Evolutionary conservation across 129 eudicot species (phyloP), one percentile per base, ranked within the genome.

Genomic region (Oenanthe sinensis): DNA sequence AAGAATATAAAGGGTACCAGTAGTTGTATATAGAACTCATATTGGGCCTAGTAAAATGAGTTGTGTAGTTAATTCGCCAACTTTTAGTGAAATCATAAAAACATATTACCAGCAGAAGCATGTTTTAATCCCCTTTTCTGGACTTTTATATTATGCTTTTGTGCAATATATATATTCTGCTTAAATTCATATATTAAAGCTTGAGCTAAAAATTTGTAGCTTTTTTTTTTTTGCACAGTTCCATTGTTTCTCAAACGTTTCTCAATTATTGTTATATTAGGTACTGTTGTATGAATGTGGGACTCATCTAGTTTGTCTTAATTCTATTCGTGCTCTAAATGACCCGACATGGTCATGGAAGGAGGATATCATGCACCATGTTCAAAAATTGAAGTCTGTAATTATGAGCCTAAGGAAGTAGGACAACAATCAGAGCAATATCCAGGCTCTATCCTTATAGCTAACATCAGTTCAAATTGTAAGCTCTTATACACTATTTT

Each of bases 201-300:
- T 60, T 60, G 13, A 60, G 33, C 68, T 12, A 24, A 8, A 60
- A 10, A n/a, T 8, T 28, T 55, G 65, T 55, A 55, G 68, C 4
- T 60, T 24, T 60, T 60, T 10, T 13, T 48, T 13, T 48, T 17
- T 30, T 13, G 22, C 42, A 30, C 72, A 67, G 42, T 33, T 67
- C 72, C 72, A 67, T 67, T 67, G 43, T 67, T 60, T 67, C 72
- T 67, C 46, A 39, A 70, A 33, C 12, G 40, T 63, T 4, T 39
- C 26, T n/a, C 26, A 48, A 65, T 13, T 30, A 74, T 44, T 67
- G 54, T 47, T 24, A 82, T 49, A 17, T 75, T 79, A 95, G 99
- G 99, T 95, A 70, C 92, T 95, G 36, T 89, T 90, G 33, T 97
- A 95, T 37, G 99, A 95, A 88, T 97, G 99, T 22, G 99, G 99